phyloP scores from a whole-genome alignment of 305 asterid species.

The Andrographis paniculata region DNA sequence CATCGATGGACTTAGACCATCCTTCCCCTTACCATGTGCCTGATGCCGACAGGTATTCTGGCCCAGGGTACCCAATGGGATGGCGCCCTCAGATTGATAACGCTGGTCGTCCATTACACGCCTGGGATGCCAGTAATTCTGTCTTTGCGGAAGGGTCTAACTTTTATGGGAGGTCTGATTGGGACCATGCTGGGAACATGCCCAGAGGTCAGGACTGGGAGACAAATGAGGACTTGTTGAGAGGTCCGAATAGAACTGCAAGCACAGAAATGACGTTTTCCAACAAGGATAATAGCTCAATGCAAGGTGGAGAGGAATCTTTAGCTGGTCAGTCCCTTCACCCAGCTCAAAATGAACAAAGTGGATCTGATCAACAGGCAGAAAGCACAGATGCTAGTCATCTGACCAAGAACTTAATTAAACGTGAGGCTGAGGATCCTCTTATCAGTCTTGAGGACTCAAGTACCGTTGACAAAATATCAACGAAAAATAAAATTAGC shows the following conservation, averaged over 20 bases:
- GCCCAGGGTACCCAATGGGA: constrained; percentile 74
- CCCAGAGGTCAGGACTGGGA: constrained; percentile 60
- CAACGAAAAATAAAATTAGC: constrained; percentile 33
- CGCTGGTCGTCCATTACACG: constrained; percentile 55
- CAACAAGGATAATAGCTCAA: constrained; percentile 47
- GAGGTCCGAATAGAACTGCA: constrained; percentile 47
- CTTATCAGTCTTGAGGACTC: constrained; percentile 27
- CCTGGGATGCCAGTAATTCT: constrained; percentile 70
- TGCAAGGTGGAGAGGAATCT: constrained; percentile 41
- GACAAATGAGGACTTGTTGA: constrained; percentile 50
- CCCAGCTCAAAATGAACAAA: constrained; percentile 40
- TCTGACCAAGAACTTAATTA: constrained; percentile 28
- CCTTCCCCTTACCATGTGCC: constrained; percentile 64
- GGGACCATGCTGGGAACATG: constrained; percentile 60
- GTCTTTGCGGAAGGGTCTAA: constrained; percentile 67
- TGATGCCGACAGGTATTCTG: constrained; percentile 69
- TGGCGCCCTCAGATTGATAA: constrained; percentile 74
- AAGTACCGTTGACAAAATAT: constrained; percentile 20
- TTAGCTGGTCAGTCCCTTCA: constrained; percentile 37
- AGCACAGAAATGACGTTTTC: constrained; percentile 49
- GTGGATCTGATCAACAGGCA: constrained; percentile 36
- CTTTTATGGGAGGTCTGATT: constrained; percentile 70
- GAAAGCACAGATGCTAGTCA: constrained; percentile 39
- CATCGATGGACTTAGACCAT: constrained; percentile 74
- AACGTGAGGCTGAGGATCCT: constrained; percentile 33